These are phyloP conservation scores for Phytopythium oedochilum DNA, from an alignment of 352 stramenopile species.

Conservation along the genomic window DNA sequence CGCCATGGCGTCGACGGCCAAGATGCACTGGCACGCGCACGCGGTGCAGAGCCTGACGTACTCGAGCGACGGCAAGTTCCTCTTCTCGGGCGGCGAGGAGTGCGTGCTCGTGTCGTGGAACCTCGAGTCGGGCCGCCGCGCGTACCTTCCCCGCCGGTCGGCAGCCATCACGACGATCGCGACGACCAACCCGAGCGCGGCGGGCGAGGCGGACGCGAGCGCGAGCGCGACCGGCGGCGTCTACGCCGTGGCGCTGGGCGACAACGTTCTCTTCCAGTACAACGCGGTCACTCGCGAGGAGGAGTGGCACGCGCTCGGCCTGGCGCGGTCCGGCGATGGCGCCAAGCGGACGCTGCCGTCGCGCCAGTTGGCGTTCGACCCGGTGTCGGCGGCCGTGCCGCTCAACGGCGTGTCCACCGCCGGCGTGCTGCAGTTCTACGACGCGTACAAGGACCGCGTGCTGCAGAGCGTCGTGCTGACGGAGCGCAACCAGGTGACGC, in stretches of 20 bases:
- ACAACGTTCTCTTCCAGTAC: slow-evolving; percentile 80
- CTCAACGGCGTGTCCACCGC: slow-evolving; percentile 59
- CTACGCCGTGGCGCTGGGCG: slow-evolving; percentile 61
- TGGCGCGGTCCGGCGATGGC: slow-evolving; percentile 45
- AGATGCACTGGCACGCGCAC: slow-evolving; percentile 87
- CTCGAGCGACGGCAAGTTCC: slow-evolving; percentile 66
- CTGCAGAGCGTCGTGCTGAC: slow-evolving; percentile 64
- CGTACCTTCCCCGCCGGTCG: slow-evolving; percentile 77
- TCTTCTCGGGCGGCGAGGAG: slow-evolving; percentile 84
- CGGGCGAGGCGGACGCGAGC: background rate
- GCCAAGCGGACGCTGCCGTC: slow-evolving; percentile 42
- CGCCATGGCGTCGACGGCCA: slow-evolving; percentile 21
- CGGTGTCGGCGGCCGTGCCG: slow-evolving; percentile 46
- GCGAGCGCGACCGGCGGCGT: slow-evolving; percentile 34
- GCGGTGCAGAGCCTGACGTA: slow-evolving; percentile 68
- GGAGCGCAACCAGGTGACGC: slow-evolving; percentile 82
- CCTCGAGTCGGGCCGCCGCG: slow-evolving; percentile 61
- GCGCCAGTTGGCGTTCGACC: slow-evolving; percentile 55
- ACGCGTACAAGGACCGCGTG: slow-evolving; percentile 76
- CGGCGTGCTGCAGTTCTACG: slow-evolving; percentile 77
- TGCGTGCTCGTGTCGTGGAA: slow-evolving; percentile 87
- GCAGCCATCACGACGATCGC: slow-evolving; percentile 52
- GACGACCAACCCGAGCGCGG: slow-evolving; percentile 8
- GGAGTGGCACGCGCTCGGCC: slow-evolving; percentile 64
- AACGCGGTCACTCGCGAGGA: slow-evolving; percentile 73